phyloP scores from a whole-genome alignment of 768 basidiomycete genomes.

The Strobilomyces confusus region DNA sequence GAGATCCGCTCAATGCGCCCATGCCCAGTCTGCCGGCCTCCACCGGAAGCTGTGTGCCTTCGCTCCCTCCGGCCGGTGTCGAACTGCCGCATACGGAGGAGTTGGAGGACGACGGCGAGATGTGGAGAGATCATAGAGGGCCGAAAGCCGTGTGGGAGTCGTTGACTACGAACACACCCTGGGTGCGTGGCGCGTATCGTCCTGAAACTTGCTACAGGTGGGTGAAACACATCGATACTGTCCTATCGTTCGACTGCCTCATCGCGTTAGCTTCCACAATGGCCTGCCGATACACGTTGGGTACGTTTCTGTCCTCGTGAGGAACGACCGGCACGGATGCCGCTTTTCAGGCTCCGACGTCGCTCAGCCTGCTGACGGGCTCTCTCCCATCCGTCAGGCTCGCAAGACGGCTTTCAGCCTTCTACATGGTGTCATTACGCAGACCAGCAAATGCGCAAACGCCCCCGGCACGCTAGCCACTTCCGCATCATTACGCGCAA shows the following conservation, averaged over 20 bases:
- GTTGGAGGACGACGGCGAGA: conserved; percentile 6
- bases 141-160: conserved; percentile 18
- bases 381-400: no score
- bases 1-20: conserved; percentile 10
- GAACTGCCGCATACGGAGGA: conserved; percentile 11
- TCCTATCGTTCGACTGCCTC: not conserved
- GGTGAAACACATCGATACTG: not conserved
- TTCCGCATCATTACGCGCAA: not conserved
- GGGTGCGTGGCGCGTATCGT: conserved; percentile 3
- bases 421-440: not conserved
- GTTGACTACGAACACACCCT: conserved; percentile 3
- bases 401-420: no score
- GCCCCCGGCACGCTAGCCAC: not conserved
- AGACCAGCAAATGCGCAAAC: not conserved
- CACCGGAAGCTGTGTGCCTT: conserved; percentile 9
- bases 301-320: not conserved
- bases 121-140: conserved; percentile 4
- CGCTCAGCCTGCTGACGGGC: no score
- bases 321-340: no score
- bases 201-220: conserved; percentile 1
- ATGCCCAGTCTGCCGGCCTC: conserved; percentile 4
- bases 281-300: conserved; percentile 15
- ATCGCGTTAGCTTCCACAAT: conserved; percentile 5
- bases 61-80: conserved; percentile 2
- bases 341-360: no score